phyloP scores from a whole-genome alignment of 768 basidiomycete species.

The Suillus ampliporus region DNA sequence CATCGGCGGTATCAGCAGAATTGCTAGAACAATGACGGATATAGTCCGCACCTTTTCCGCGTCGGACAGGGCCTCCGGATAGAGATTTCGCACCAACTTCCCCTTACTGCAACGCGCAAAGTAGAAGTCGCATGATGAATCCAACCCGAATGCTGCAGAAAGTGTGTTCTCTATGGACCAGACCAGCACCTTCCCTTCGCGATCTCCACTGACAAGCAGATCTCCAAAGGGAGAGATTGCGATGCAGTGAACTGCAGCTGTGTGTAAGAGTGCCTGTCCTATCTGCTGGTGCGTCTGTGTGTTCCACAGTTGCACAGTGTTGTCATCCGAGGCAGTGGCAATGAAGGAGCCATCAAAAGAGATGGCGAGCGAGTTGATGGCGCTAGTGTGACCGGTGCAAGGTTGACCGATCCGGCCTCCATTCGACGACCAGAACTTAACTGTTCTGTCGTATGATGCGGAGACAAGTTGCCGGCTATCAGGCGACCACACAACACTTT shows the following conservation, averaged over 20 bases:
- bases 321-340: constrained; percentile 70
- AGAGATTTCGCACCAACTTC: too few relatives aligned
- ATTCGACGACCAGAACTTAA: constrained; percentile 20
- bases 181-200: too few relatives aligned
- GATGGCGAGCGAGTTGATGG: constrained; percentile 37
- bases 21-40: too few relatives aligned
- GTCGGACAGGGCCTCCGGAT: too few relatives aligned
- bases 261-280: constrained; percentile 27
- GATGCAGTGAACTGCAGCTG: constrained; percentile 33
- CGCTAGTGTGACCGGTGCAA: constrained; percentile 32
- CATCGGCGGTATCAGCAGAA: too few relatives aligned
- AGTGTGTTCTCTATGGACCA: too few relatives aligned
- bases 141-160: too few relatives aligned
- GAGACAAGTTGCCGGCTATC: constrained; percentile 20
- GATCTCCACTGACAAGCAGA: neutral
- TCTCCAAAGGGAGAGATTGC: constrained; percentile 33
- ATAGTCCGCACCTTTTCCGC: too few relatives aligned
- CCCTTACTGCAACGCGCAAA: too few relatives aligned
- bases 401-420: constrained; percentile 36
- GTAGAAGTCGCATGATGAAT: too few relatives aligned
- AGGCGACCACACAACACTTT: constrained; percentile 33
- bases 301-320: constrained; percentile 80
- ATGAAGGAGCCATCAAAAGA: constrained; percentile 37
- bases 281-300: constrained; percentile 11
- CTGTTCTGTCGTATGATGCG: constrained; percentile 21